These are phyloP conservation scores for Termitomyces sp. DNA, from an alignment of 768 basidiomycete genomes.

Conservation along the genomic window DNA sequence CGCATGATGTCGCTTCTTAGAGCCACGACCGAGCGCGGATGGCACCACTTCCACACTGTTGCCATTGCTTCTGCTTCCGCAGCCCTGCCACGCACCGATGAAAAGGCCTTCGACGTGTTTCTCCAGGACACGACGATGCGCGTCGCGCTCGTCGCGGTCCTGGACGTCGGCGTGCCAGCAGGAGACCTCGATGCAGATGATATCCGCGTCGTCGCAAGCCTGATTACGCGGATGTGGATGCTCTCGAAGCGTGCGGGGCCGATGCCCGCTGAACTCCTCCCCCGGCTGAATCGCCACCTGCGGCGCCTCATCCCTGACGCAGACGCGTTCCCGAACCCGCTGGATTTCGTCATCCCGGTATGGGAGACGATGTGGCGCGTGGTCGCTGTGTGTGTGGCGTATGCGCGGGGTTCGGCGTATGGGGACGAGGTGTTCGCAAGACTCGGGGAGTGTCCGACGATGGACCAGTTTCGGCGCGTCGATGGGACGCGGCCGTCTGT, in stretches of 20 bases:
- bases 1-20: conserved; percentile 24
- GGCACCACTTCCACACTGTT: conserved; percentile 26
- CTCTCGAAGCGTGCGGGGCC: conserved; percentile 31
- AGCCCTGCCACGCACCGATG: conserved; percentile 9
- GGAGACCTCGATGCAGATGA: conserved; percentile 24
- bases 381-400: conserved; percentile 37
- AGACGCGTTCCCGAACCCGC: conserved; percentile 28
- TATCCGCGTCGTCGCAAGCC: conserved; percentile 28
- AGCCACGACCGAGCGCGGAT: conserved; percentile 21
- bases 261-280: conserved; percentile 26
- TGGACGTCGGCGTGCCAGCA: conserved; percentile 26
- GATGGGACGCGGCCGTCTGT: conserved; percentile 20
- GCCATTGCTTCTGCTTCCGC: conserved; percentile 24
- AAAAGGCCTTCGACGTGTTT: conserved; percentile 29
- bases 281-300: conserved; percentile 30
- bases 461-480: conserved; percentile 20
- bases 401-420: conserved; percentile 23
- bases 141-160: conserved; percentile 34
- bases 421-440: conserved; percentile 22
- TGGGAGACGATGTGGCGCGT: conserved; percentile 65
- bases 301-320: conserved; percentile 33
- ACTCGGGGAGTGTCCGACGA: conserved; percentile 26
- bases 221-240: conserved; percentile 43
- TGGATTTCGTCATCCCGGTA: conserved; percentile 49
- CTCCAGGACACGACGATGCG: conserved; percentile 40